Conservation (phyloP, 108 stramenopile genomes). For the Pseudonitzschia pungens region DNA sequence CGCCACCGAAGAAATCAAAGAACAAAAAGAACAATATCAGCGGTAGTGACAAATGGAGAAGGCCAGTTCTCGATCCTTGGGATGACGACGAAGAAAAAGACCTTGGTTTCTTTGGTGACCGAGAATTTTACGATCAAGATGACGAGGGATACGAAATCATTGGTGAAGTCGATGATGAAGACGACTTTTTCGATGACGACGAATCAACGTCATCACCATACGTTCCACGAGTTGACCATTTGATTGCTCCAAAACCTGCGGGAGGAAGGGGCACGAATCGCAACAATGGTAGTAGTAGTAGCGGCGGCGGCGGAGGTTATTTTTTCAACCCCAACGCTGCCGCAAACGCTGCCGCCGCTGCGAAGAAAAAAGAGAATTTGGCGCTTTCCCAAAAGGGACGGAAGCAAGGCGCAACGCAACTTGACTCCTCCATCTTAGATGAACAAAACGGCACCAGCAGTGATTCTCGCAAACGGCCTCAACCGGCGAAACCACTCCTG, state of each 20-base stretch:
- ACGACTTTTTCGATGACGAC: constrained; percentile 44
- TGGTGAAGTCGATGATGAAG: constrained; percentile 14
- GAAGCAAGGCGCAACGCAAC: background rate
- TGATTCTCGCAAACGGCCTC: constrained; percentile 6
- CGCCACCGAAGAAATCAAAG: background rate
- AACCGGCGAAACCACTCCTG: constrained; percentile 31
- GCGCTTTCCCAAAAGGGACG: background rate
- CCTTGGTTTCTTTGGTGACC: background rate
- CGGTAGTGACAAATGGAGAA: constrained; percentile 4
- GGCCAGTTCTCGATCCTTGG: constrained; percentile 30
- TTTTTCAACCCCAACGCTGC: constrained; percentile 41
- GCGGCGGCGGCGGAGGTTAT: constrained; percentile 29
- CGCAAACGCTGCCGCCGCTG: background rate
- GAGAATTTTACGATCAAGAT: constrained; percentile 44
- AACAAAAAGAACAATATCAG: constrained; percentile 18
- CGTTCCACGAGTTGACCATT: constrained; percentile 25
- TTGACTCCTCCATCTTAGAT: background rate
- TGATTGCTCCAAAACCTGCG: constrained; percentile 60
- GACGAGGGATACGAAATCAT: constrained; percentile 41
- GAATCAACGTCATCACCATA: background rate
- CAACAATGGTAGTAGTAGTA: constrained; percentile 14
- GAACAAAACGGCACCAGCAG: background rate
- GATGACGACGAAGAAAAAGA: constrained; percentile 16
- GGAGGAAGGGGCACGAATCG: constrained; percentile 46
- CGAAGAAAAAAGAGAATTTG: constrained; percentile 3